Evolutionary conservation across 2,329 filamentous ascomycete species (phyloP).

Genomic region (Fusarium subglutinans): DNA sequence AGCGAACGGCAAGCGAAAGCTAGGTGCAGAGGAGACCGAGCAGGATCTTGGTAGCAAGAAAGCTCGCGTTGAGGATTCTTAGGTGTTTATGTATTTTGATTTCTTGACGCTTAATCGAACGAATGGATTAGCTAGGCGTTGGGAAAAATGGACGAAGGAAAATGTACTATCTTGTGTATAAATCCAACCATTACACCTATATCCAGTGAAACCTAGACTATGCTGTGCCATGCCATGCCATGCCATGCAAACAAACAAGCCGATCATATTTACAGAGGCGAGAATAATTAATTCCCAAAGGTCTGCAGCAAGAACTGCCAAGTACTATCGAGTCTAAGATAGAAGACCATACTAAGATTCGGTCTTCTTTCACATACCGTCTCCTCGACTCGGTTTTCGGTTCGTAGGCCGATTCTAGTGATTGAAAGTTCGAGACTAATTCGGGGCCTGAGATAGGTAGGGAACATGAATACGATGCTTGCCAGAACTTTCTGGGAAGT

Average conservation of each 20-base stretch:
- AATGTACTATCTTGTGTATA: constrained; percentile 30
- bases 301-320: constrained; percentile 24
- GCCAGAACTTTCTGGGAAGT: not conserved
- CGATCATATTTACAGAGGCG: constrained; percentile 32
- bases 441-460: not conserved
- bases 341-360: constrained; percentile 6
- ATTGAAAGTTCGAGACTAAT: not conserved
- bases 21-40: constrained; percentile 42
- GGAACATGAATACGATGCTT: not conserved
- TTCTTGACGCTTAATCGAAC: not conserved
- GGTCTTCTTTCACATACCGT: not conserved
- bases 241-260: constrained; percentile 39
- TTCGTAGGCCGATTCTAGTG: not conserved
- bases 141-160: constrained; percentile 17
- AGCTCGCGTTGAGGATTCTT: constrained; percentile 52
- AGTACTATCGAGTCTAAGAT: constrained; percentile 18
- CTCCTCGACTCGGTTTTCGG: not conserved
- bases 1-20: constrained; percentile 58
- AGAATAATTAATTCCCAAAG: constrained; percentile 23
- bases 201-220: constrained; percentile 32
- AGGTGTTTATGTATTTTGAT: not conserved
- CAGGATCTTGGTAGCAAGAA: constrained; percentile 57
- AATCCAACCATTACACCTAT: constrained; percentile 30
- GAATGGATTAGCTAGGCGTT: constrained; percentile 22
- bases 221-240: constrained; percentile 29